Percentiles rank a stretch among this genome's conserved stretches.
Conservation (phyloP, 441 rosid species). For the Populus hybrid region DNA sequence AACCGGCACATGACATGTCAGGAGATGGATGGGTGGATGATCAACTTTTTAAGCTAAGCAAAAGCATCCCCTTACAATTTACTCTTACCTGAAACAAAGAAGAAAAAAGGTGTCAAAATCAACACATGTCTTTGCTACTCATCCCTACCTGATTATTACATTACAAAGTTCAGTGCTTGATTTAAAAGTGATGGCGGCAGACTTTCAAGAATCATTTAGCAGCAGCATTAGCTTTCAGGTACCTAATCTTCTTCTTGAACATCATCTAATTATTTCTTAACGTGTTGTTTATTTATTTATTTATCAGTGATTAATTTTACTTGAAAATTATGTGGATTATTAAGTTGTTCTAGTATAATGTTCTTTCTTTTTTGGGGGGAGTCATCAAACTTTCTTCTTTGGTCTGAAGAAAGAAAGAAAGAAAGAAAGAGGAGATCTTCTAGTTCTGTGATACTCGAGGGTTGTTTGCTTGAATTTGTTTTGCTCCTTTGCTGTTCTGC, state of each 20-base stretch:
- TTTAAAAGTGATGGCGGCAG: conserved; percentile 46
- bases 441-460: not conserved
- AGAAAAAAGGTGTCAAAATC: not conserved
- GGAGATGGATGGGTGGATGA: too few relatives aligned
- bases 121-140: not conserved
- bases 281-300: not conserved
- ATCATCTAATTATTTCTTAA: too few relatives aligned
- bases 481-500: not conserved
- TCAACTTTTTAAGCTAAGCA: too few relatives aligned
- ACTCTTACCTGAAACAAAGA: too few relatives aligned
- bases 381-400: not conserved
- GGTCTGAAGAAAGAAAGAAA: too few relatives aligned
- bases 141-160: not conserved
- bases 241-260: not conserved
- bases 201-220: conserved; percentile 52
- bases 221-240: conserved; percentile 46
- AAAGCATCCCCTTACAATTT: too few relatives aligned
- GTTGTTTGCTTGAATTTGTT: not conserved
- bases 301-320: not conserved
- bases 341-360: not conserved
- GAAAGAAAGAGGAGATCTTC: not conserved
- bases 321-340: not conserved
- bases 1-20: too few relatives aligned
- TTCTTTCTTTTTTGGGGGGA: not conserved
- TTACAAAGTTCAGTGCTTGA: conserved; percentile 10